Conservation (phyloP, 257 asterid genomes). For the Phtheirospermum japonicum region DNA sequence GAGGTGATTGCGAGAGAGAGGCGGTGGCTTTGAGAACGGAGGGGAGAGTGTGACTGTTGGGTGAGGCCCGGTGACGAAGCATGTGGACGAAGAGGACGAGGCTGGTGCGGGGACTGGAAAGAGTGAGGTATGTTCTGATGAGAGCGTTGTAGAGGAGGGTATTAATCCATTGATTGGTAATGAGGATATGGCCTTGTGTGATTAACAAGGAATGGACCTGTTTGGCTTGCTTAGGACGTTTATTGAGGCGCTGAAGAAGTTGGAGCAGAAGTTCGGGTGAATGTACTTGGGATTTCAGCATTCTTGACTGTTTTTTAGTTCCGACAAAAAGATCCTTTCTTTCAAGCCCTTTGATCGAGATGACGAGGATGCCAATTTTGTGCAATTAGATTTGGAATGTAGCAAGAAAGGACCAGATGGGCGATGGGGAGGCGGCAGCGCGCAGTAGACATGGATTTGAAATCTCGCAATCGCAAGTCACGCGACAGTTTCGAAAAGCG, state of each 20-base stretch:
- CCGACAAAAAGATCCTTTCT: no score
- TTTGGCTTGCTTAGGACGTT: slow-evolving; percentile 34
- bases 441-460: no score
- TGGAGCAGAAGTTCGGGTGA: slow-evolving; percentile 45
- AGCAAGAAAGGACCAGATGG: no score
- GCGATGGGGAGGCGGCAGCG: no score
- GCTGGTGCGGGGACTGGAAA: slow-evolving; percentile 45
- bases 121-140: slow-evolving; percentile 54
- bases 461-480: no score
- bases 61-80: slow-evolving; percentile 67
- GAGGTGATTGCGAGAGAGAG: slow-evolving; percentile 29
- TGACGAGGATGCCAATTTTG: no score
- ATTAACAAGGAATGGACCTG: slow-evolving; percentile 60
- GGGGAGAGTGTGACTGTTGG: slow-evolving; percentile 80
- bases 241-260: slow-evolving; percentile 52
- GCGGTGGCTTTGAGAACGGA: slow-evolving; percentile 59
- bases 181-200: slow-evolving; percentile 54
- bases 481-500: no score
- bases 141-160: slow-evolving; percentile 79
- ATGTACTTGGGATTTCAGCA: slow-evolving; percentile 19
- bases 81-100: slow-evolving; percentile 57
- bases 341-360: no score
- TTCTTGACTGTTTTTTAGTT: no score
- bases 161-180: slow-evolving; percentile 61
- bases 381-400: no score